Evolutionary conservation across 768 basidiomycete species (phyloP), one percentile per base, ranked within the genome.

Genomic region (Naganishia antarctica): DNA sequence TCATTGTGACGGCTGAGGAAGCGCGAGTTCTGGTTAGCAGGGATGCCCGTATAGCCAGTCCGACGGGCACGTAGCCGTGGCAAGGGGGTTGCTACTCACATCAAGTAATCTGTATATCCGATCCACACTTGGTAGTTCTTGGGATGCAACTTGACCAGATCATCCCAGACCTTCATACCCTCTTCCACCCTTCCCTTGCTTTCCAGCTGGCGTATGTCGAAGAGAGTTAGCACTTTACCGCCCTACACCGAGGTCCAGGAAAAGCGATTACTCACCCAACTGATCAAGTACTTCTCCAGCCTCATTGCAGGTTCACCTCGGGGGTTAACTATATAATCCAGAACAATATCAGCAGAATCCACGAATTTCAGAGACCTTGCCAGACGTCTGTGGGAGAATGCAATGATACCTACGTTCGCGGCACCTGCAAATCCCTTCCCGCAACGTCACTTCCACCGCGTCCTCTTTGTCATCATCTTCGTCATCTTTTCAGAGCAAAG

Each of bases 201-300:
- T 28, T 75, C 70, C 48, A 73, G 64, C 73, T 76, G 63, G 12
- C 18, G 4, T 6, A 5, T 4, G 21, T 6, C 1, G n/a, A n/a
- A 18, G 13, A 46, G 16, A 2, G 16, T 31, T 32, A 61, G 64
- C 48, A 63, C 60, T 58, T 51, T 18, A 45, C 59, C 6, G 32
- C 8, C 25, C 11, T 12, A 5, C 18, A 61, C 13, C 12, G 6
- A 21, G 11, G 18, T 8, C 5, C 25, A 25, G 40, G 8, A 11
- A 16, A 31, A 25, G 15, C 6, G 43, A 5, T 6, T 9, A 81
- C 88, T 67, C 72, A 94, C 93, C 51, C 89, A 79, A 48, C 84
- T 82, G 43, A 86, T 82, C 18, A 93, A 80, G 73, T 86, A 90
- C 70, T 88, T 91, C 74, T 99, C 93, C 31, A 97, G 78, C 49